phyloP scores from a whole-genome alignment of 768 basidiomycete species.

The Phanerochaete carnosa region DNA sequence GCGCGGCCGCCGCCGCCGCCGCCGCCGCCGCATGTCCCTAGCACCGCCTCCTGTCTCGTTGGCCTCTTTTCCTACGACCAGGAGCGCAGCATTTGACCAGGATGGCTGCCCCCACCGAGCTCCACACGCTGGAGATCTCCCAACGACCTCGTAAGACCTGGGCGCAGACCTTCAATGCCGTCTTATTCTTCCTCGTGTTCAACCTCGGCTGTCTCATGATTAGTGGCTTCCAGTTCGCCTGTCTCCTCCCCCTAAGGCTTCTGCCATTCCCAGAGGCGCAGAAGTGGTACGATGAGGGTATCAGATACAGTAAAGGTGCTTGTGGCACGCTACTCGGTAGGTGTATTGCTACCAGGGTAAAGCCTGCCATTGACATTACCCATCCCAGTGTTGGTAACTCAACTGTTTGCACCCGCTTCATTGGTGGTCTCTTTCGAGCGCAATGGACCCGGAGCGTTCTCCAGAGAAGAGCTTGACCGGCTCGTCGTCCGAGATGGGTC shows the following conservation, averaged over 20 bases:
- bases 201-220: slow-evolving; percentile 63
- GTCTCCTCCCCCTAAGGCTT: slow-evolving; percentile 63
- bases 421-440: slow-evolving; percentile 73
- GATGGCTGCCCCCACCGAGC: not conserved
- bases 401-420: slow-evolving; percentile 79
- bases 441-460: slow-evolving; percentile 61
- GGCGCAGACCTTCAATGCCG: slow-evolving; percentile 44
- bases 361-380: not conserved
- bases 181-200: slow-evolving; percentile 58
- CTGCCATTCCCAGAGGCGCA: slow-evolving; percentile 57
- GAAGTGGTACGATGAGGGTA: slow-evolving; percentile 61
- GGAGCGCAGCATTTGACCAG: too few relatives aligned
- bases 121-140: slow-evolving; percentile 49
- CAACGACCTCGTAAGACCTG: slow-evolving; percentile 53
- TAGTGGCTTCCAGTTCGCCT: slow-evolving; percentile 68
- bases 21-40: not conserved
- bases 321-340: slow-evolving; percentile 74
- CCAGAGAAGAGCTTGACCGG: slow-evolving; percentile 51
- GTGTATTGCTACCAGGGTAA: slow-evolving; percentile 17
- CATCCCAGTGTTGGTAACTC: slow-evolving; percentile 67
- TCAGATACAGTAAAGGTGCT: slow-evolving; percentile 79
- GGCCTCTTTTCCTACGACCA: not conserved
- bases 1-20: not conserved
- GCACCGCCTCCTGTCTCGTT: not conserved
- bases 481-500: slow-evolving; percentile 53